Evolutionary conservation across 352 stramenopile genomes (phyloP).

Genomic region (Plasmopara muralis): DNA sequence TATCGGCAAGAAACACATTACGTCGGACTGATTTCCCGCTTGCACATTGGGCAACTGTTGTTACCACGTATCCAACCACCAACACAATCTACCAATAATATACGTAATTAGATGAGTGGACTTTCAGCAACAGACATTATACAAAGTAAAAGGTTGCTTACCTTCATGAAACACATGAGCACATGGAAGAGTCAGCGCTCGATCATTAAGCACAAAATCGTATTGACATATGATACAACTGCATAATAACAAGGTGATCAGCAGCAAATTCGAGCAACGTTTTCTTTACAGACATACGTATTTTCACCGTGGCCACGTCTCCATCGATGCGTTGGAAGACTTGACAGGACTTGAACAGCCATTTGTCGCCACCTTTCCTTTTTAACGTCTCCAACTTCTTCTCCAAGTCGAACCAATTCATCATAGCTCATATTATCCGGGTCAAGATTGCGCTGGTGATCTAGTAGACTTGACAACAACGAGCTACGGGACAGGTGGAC

Average conservation of each 20-base stretch:
- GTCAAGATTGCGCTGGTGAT: constrained; percentile 36
- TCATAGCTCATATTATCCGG: constrained; percentile 81
- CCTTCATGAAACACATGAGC: constrained; percentile 75
- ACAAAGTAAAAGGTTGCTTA: constrained; percentile 5
- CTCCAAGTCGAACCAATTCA: constrained; percentile 58
- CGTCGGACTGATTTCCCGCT: constrained; percentile 45
- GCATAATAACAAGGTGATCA: background rate
- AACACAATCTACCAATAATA: constrained; percentile 41
- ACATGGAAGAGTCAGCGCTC: constrained; percentile 59
- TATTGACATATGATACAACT: constrained; percentile 77
- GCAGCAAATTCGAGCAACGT: background rate
- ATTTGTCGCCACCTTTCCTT: constrained; percentile 63
- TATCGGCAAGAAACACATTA: constrained; percentile 4
- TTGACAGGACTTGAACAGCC: constrained; percentile 54
- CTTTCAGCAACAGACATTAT: background rate
- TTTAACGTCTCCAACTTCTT: constrained; percentile 68
- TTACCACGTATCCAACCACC: constrained; percentile 66
- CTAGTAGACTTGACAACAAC: constrained; percentile 9
- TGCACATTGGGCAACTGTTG: constrained; percentile 74
- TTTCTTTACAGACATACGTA: constrained; percentile 34
- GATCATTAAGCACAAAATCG: constrained; percentile 46
- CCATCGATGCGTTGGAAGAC: constrained; percentile 59
- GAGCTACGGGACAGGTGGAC: constrained; percentile 2
- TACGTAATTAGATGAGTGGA: background rate
- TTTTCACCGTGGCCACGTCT: constrained; percentile 30